Base-by-base conservation (phyloP, 2,329 filamentous ascomycete genomes). In the Neopestalotiopsis sp. region DNA sequence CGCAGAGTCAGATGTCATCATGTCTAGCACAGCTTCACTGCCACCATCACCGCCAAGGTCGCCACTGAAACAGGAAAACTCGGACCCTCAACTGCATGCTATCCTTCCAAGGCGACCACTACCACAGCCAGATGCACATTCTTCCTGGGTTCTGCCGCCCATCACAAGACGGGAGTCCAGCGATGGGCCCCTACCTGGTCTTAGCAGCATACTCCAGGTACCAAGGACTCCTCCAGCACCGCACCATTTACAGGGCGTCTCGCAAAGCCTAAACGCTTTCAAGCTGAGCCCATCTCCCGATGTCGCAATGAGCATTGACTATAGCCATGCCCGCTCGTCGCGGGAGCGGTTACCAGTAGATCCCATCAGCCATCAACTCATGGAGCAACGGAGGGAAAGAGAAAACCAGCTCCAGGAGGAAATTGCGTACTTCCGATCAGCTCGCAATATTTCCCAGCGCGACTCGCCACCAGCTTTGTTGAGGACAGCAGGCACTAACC, bases 11-110 rank as follows among this genome's bases (percentile, higher is more conserved):
- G 66, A 69, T 66, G 73, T 70, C 14, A 70, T 69, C 3, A 24
- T 68, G 42, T 71, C 73, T 64, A 67, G 68, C 6, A 66, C 64
- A 17, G 69, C 72, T 2, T 72, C 72, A 2, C 72, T 75, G 10
- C 74, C 76, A 28, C 61, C 61, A 2, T 73, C 76, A 10, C 74
- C 76, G 24, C 61, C 61, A n/a, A 70, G 67, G 20, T 65, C 70
- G 3, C 69, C 71, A 17, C 32, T 67, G 10, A 74, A 70, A 65
- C 59, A 69, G 5, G 73, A 75, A 10, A 17, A 49, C 42, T 24
- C 28, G 38, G 30, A 63, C 38, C 9, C 17, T 49, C 49, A 20
- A 4, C 49, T 65, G 59, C 24, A 58, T 12, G 20, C 53, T 38
- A 63, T 64, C 20, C 40, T 61, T n/a, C 49, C 56, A 5, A 34